Conservation (phyloP, 805 yeast species). For the Candida multigemmis region DNA sequence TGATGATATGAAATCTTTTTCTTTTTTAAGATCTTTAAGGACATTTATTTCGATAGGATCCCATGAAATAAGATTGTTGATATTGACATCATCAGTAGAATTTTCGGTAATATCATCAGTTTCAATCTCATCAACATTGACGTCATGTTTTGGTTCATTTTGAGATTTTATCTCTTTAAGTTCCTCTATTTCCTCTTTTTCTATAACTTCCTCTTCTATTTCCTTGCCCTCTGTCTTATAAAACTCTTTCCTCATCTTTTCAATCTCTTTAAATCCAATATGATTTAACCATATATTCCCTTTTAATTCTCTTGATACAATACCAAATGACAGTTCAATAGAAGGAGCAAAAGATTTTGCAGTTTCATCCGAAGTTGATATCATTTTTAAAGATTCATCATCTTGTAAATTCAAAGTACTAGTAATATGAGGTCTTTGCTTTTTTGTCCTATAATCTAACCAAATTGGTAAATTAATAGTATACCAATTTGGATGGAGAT, state of each 20-base stretch:
- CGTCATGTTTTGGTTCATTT: conserved; percentile 5
- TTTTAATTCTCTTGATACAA: conserved; percentile 21
- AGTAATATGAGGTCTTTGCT: conserved; percentile 14
- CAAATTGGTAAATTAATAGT: conserved; percentile 34
- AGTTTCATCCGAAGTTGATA: conserved; percentile 11
- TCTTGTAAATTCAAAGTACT: conserved; percentile 15
- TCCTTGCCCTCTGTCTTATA: conserved; percentile 5
- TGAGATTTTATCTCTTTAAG: conserved; percentile 1
- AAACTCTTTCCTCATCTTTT: conserved; percentile 12
- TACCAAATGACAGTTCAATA: conserved; percentile 22
- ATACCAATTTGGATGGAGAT: conserved; percentile 38
- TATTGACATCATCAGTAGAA: conserved; percentile 11
- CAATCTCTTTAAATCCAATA: conserved; percentile 24
- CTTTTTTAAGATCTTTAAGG: conserved; percentile 15
- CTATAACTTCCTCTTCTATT: conserved; percentile 2
- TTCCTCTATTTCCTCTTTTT: conserved; percentile 1
- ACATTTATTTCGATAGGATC: conserved; percentile 21
- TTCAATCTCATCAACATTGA: conserved; percentile 3
- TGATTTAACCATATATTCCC: conserved; percentile 31
- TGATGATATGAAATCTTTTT: conserved; percentile 10
- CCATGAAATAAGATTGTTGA: conserved; percentile 24
- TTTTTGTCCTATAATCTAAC: conserved; percentile 22
- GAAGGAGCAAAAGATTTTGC: conserved; percentile 28
- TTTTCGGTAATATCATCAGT: conserved; percentile 1
- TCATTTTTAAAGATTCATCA: conserved; percentile 8